Evolutionary conservation across 768 basidiomycete species (phyloP), one percentile per base, ranked within the genome.

Genomic region (Leucocoprinus sp.): DNA sequence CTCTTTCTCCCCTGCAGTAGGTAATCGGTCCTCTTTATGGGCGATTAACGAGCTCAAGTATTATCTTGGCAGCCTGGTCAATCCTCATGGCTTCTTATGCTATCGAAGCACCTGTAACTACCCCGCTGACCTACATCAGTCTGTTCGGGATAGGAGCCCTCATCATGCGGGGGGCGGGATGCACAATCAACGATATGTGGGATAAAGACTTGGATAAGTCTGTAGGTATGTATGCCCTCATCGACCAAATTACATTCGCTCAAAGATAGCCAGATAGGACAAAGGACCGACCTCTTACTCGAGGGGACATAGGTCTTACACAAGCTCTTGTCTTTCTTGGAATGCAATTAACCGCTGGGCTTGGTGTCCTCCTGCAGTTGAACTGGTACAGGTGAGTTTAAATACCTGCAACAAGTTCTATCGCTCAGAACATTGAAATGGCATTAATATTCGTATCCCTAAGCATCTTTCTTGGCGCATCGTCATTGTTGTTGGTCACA

Each of bases 151-250:
- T 83, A 8, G 96, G 96, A 1, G 93, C 96, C 0, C 54, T 96
- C 35, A 74, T 98, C 41, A 99, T 99, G 96, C 82, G 96, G 15
- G 91, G 95, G 4, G 96, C 96, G 17, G 96, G 96, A 2, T 99
- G 96, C 64, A 97, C 91, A 2, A 95, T 99, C 55, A 99, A 99
- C 61, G 96, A 99, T 59, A 82, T 99, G 81, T 98, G 96, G 95
- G 96, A 99, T 64, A 75, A 73, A 52, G 80, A 89, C 50, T 76
- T 96, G 36, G 96, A 99, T 71, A 82, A 80, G 58, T 81, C 83
- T 29, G 96, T 98, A 39, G 92, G 93, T 93, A 57, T 53, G 73
- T 56, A 29, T 24, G 22, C 23, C 3, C 21, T 15, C 8, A 6
- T 18, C 15, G 15, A 27, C 37, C 22, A 18, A n/a, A 12, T 14